Base-by-base conservation (phyloP, 371 early-diverging fungal species). In the Mortierella sp. region DNA sequence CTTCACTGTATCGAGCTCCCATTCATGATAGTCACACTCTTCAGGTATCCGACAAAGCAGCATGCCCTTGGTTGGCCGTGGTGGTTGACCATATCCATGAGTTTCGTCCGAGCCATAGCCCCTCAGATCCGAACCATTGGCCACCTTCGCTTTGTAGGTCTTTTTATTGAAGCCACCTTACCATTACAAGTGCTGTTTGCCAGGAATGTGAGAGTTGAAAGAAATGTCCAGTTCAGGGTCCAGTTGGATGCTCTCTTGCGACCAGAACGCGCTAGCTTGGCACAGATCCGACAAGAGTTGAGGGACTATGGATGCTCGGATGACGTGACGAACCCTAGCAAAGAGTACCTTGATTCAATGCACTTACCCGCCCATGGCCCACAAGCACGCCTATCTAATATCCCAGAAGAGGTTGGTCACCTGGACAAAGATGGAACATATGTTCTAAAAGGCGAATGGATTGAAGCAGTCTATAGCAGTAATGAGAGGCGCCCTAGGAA, bases 1-100 rank as follows among this genome's bases (percentile, higher is more conserved):
- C 64, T 78, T 1, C 78, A 78, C 49, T 66, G 22, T n/a, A 57
- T 78, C 59, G 78, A 78, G 30, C 73, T 78, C n/a, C 78, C 78
- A 0, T 73, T 66, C 35, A 45, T 61, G 22, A 30, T 78, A 20
- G n/a, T 73, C 37, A 78, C 78, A 0, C 22, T 66, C 26, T 78
- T 78, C 78, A 59, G 54, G 32, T 24, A 52, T 5, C 64, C 78
- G 6, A 61, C 78, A 47, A 55, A 52, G 32, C 78, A 78, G 32
- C 64, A 78, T 43, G 73, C 70, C 12, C 55, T 40, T 5, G 61
- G 55, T 5, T 78, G 78, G 78, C 16, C 66, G 20, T 78, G 78
- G 78, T 57, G 55, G 52, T 43, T 24, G 24, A 66, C 49, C 43
- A 45, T 78, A 6, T 26, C 66, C 47, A 55, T 78, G 22, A 58